Evolutionary conservation across 495 filamentous ascomycete species (phyloP), one percentile per base, ranked within the genome.

Genomic region (Hypoxylon rickii): DNA sequence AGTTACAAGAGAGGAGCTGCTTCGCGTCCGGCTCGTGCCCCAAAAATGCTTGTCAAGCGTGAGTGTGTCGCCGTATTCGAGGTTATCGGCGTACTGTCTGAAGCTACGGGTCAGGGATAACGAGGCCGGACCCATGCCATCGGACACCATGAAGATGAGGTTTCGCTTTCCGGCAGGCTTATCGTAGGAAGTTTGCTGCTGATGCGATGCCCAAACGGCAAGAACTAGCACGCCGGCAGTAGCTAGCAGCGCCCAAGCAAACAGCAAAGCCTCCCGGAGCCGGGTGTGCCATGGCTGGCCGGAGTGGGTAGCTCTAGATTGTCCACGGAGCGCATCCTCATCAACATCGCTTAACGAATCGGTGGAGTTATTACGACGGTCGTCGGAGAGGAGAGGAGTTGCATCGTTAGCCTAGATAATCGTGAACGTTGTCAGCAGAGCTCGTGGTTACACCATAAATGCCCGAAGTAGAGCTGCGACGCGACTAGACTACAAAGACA

Each of bases 81-180:
- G 75, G 10, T 81, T 83, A 26, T 85, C 76, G 26, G 79, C 75
- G 36, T 76, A 71, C 70, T 98, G 94, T 21, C 84, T 79, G 75
- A 90, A 97, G 65, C 82, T 85, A 39, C 94, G 78, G 4, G 95
- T 96, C 66, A 97, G 71, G 10, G 84, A 84, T 18, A 97, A 79
- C 67, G 89, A 93, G 16, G 92, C 89, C 2, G 94, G 94, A 0
- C 94, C 94, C 95, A 98, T 97, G 48, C 93, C 94, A 66, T 98
- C 94, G 0, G 89, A 95, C 7, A 98, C 95, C 95, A 98, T 97
- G 77, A 98, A 97, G 54, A 98, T 87, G 32, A 97, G 72, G 66
- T 97, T 98, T 18, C 88, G 80, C 73, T 97, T 98, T 11, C 89
- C 88, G 77, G 84, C 52, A 73, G 82, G 31, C 43, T 41, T 54